phyloP scores from a whole-genome alignment of 2,329 filamentous ascomycete species.

The Claviceps sorghi region DNA sequence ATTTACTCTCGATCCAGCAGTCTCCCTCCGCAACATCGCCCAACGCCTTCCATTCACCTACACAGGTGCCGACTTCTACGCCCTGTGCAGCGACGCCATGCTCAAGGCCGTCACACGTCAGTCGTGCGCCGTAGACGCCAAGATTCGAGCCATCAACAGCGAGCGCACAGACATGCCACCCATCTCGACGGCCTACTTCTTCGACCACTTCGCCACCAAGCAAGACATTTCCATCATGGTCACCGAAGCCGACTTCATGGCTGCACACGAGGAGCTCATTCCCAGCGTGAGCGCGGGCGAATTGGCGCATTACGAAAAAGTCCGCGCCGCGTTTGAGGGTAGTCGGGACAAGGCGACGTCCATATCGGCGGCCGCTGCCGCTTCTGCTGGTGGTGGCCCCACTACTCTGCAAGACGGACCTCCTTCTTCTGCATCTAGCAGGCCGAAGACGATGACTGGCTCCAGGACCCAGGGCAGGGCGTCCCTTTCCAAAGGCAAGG shows the following conservation, averaged over 20 bases:
- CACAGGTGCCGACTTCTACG: conserved; percentile 94
- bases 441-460: not conserved
- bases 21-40: conserved; percentile 64
- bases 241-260: conserved; percentile 72
- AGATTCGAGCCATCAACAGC: conserved; percentile 57
- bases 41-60: conserved; percentile 81
- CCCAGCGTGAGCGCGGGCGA: conserved; percentile 88
- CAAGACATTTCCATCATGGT: conserved; percentile 82
- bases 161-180: conserved; percentile 21
- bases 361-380: not conserved
- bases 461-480: conserved; percentile 22
- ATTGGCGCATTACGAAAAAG: conserved; percentile 75
- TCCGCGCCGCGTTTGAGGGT: conserved; percentile 71
- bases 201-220: conserved; percentile 74
- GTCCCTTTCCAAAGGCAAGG: conserved; percentile 23
- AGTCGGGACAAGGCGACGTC: conserved; percentile 14
- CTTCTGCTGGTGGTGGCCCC: not conserved
- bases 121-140: conserved; percentile 67
- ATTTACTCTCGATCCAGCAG: conserved; percentile 67
- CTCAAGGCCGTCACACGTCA: conserved; percentile 93
- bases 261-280: conserved; percentile 73
- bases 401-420: not conserved
- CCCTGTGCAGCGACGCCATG: conserved; percentile 95
- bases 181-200: conserved; percentile 84
- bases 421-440: conserved; percentile 15